A percentile compares a stretch with the other conserved stretches of the same genome.
phyloP scores from a whole-genome alignment of 257 asterid species.

The Lithospermum erythrorhizon region DNA sequence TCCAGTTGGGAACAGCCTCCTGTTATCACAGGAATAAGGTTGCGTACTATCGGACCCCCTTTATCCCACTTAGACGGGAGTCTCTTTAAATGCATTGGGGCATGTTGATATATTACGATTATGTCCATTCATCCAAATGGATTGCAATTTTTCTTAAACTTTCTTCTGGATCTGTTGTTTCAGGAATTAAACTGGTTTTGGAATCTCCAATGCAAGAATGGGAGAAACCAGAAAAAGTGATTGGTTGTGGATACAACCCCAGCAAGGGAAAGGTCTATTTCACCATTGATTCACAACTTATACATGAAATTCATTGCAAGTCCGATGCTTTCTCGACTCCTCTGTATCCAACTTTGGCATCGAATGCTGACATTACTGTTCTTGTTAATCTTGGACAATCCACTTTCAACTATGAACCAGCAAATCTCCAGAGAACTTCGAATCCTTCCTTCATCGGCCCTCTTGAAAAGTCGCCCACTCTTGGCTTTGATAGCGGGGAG shows the following conservation, averaged over 20 bases:
- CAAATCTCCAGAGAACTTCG: constrained; percentile 59
- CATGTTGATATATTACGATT: not conserved
- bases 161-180: not conserved
- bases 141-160: too few species aligned
- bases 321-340: constrained; percentile 56
- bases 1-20: too few species aligned
- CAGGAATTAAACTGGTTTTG: constrained; percentile 52
- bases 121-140: not conserved
- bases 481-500: constrained; percentile 72
- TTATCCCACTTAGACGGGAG: too few species aligned
- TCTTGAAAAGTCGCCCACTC: constrained; percentile 31
- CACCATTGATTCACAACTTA: constrained; percentile 55
- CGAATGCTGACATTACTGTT: constrained; percentile 38
- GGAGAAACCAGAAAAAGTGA: constrained; percentile 38
- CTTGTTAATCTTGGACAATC: constrained; percentile 81
- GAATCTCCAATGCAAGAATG: constrained; percentile 43
- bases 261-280: constrained; percentile 63
- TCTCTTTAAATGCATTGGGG: too few species aligned
- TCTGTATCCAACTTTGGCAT: constrained; percentile 62
- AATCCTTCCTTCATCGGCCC: constrained; percentile 79
- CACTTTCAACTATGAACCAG: constrained; percentile 41
- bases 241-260: constrained; percentile 86
- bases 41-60: too few species aligned
- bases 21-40: too few species aligned
- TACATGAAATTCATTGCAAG: constrained; percentile 68